These are phyloP conservation scores for Edaphochlamys debaryana DNA, from an alignment of 139 green algal genomes.

Conservation along the genomic window DNA sequence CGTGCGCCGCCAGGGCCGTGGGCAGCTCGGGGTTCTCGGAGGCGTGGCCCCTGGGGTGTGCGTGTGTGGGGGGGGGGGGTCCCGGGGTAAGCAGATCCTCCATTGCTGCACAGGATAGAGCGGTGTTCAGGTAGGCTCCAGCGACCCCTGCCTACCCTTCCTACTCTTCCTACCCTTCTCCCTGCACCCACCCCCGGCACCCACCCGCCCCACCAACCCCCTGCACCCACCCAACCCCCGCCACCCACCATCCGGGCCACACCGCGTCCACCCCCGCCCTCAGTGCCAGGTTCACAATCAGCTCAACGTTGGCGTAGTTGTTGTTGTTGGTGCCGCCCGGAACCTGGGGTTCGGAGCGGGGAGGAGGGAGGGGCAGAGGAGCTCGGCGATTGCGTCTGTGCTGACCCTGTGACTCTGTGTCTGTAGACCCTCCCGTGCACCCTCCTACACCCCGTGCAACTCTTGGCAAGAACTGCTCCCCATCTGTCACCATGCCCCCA, in stretches of 20 bases:
- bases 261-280: constrained; percentile 92
- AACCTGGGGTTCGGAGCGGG: constrained; percentile 32
- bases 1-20: constrained; percentile 64
- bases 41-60: constrained; percentile 91
- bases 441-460: too few relatives aligned
- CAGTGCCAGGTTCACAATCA: constrained; percentile 89
- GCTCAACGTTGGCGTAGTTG: constrained; percentile 98
- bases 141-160: not conserved
- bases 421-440: too few relatives aligned
- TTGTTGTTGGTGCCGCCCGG: constrained; percentile 97
- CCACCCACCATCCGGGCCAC: constrained; percentile 93
- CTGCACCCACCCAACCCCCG: not conserved
- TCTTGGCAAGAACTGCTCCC: too few relatives aligned
- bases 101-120: not conserved
- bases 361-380: not conserved
- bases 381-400: not conserved
- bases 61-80: too few relatives aligned
- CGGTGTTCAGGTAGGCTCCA: not conserved
- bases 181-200: not conserved
- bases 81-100: not conserved
- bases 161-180: too few relatives aligned
- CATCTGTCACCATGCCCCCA: too few relatives aligned
- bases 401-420: too few relatives aligned
- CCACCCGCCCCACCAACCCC: not conserved
- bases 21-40: constrained; percentile 97